Base-by-base conservation (phyloP, 352 stramenopile genomes). In the Stramenopiles sp. region DNA sequence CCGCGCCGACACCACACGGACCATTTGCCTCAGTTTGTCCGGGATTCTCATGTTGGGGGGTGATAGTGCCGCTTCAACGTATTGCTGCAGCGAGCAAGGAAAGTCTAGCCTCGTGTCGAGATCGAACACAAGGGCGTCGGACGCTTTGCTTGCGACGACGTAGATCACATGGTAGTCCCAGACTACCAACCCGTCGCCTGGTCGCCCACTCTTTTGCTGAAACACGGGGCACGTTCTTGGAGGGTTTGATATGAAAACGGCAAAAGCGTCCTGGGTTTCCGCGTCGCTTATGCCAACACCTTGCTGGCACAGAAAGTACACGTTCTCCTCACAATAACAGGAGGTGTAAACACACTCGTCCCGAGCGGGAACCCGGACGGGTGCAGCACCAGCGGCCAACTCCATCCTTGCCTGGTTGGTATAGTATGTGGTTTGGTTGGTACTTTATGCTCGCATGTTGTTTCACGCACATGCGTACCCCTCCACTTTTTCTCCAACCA, bases 141-240 rank as follows among this genome's bases (percentile, higher is more conserved):
- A 18, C 25, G 43, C 25, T 63, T 18, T 63, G 25, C 25, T 63
- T 63, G 12, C 12, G 12, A 18, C 43, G 25, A 63, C 12, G 25
- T 63, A 63, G 25, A 63, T 63, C 12, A 63, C 43, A 63, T 63
- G 43, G 25, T 63, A 63, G 25, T 63, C 43, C 43, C 43, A 63
- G 12, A 25, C 43, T 18, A 63, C 43, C 12, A 18, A 63, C 12
- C 43, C 43, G 25, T 63, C 25, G 12, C 25, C 43, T 18, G 12
- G 12, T 12, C 43, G 12, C 12, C 43, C 12, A 25, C 43, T 63
- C 25, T 63, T 63, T 63, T 63, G 43, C 25, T 63, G 12, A 12
- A 12, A 63, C 25, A 63, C 25, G 12, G 43, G 43, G 12, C 12
- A 12, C 12, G 25, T 63, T 63, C 43, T 63, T 25, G 12, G 12